Evolutionary conservation across 208 protist species (phyloP), one percentile per base, ranked within the genome.

Genomic region (Leishmania arabica): DNA sequence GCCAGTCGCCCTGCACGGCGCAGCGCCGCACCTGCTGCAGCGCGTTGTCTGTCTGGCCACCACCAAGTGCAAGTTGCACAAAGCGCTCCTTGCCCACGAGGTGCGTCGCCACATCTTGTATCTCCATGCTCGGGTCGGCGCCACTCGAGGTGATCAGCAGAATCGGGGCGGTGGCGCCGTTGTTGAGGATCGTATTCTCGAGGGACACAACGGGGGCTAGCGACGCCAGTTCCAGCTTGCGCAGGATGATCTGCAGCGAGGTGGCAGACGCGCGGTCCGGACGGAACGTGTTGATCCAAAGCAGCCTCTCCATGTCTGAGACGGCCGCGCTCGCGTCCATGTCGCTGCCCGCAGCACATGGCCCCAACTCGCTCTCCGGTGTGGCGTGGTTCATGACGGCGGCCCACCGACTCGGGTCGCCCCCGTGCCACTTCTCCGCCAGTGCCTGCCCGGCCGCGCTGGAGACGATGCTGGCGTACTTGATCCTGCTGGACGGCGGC

Each of bases 191-290:
- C 17, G 85, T 92, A 47, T 95, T 87, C 84, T 95, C 93, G n/a
- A 98, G 73, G 13, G 93, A 93, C 70, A 85, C 81, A 47, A 91
- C 65, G 69, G 92, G 92, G n/a, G 88, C 85, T 11, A 98, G 83
- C n/a, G 91, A 90, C 47, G 91, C 68, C 45, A 98, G 86, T n/a
- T 87, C 49, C 45, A 98, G 81, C 45, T 88, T 78, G 56, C 85
- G 42, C 75, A 96, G 84, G 58, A 97, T 89, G 58, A 96, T 82
- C 71, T 77, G 69, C 49, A 88, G 75, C 56, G 98, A 80, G 24
- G 99, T 91, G 54, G 95, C 90, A 1, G 92, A 90, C 82, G 99
- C 90, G 42, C 99, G 92, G 86, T 99, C 99, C 15, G 98, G 97
- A n/a, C 99, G 91, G 49, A 99, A 93, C 19, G 91, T 92, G 80